Evolutionary conservation across 225 moss, liverwort and hornwort species (phyloP), one percentile per base, ranked within the genome.

Genomic region (Anthoceros angustus): DNA sequence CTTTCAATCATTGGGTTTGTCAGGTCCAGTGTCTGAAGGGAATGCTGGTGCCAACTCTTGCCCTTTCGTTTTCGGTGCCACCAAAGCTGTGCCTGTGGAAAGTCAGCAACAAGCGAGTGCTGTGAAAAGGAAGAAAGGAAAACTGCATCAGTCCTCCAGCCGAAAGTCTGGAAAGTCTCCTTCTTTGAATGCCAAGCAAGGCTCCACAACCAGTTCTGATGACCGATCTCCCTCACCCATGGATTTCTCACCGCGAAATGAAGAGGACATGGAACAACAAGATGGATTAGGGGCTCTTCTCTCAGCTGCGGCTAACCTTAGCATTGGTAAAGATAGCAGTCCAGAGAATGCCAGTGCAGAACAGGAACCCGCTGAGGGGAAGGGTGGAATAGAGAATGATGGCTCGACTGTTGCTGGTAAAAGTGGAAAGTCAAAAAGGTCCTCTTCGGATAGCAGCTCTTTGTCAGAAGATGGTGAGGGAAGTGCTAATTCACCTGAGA

Each of bases 241-340:
- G 55, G 55, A 55, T 15, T 55, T 55, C n/a, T 55, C 55, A 5
- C 55, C 55, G 7, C 55, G 55, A 20, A 23, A 55, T 55, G 55
- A 20, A 15, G 55, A 55, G n/a, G 55, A 9, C 23, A 55, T 55
- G 55, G 55, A 55, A 20, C n/a, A 9, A 20, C n/a, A 55, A 18
- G 55, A 55, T 55, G 55, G 10, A 8, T 8, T 55, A 8, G 23
- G 23, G 55, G 18, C 55, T 55, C 55, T 55, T 9, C 55, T 18
- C 23, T 18, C n/a, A 23, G 55, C 55, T 20, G n/a, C 55, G 5
- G 55, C n/a, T 55, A 55, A 20, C 14, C 55, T 55, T 18, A 55
- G 55, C 55, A 55, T 55, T 20, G 55, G 55, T 18, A 55, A 55
- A 23, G 55, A 55, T 15, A 55, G 55, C 55, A 55, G 18, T 55